Base-by-base conservation (phyloP, 2,329 filamentous ascomycete genomes). In the Gremmenia infestans region DNA sequence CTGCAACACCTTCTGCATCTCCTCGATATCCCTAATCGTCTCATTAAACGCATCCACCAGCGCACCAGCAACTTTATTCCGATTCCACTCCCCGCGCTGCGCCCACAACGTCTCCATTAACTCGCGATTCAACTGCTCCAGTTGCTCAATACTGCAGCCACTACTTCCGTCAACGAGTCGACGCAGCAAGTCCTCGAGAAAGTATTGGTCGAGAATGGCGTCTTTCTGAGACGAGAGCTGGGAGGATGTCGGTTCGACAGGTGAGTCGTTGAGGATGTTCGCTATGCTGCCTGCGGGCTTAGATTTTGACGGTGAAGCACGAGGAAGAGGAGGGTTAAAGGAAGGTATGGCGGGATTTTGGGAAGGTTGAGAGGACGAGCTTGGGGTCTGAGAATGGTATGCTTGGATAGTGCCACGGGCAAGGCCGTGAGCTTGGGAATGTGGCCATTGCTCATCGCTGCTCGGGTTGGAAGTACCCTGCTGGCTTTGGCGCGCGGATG, bases 71-170 rank as follows among this genome's bases (percentile, higher is more conserved):
- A 96, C 91, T 64, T 80, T 79, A 65, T 85, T 86, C 45, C 94
- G 83, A 72, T 99, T 94, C 83, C 89, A 94, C 67, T 95, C 86
- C 48, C 83, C 80, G 50, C 91, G 81, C 58, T 81, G 81, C 58
- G 79, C 80, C 94, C 94, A 99, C 46, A 97, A 81, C 60, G 86
- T 84, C 58, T 93, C 88, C 93, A 97, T 97, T 60, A 97, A 76
- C 63, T 87, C 85, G 7, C 91, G 87, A 70, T 92, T 92, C 70
- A 97, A 86, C 72, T 97, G 93, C 76, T 97, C 93, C 19, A 99
- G 76, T 71, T 99, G 93, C 73, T 99, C 94, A 52, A 99, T 89
- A 0, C 87, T 65, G 35, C 63, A 69, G 2, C 68, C 68, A 32
- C 64, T 68, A 19, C 64, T 65, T 23, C 64, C 61, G 23, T 63